Base-by-base conservation (phyloP, 352 stramenopile genomes). In the Phytopythium sindhum region DNA sequence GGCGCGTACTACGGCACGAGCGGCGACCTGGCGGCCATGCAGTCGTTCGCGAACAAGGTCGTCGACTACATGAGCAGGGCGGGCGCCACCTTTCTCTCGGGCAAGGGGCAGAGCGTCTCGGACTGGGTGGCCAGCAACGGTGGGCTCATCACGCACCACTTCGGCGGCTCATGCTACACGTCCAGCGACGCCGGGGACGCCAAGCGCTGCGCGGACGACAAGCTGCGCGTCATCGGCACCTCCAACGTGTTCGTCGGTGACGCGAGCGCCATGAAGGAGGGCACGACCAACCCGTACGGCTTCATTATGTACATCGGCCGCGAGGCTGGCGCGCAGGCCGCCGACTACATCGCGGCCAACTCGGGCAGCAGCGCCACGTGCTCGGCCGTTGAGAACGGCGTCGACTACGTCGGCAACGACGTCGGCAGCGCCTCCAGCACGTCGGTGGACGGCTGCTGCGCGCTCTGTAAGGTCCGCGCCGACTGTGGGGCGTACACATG, bases 231-330 rank as follows among this genome's bases (percentile, higher is more conserved):
- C 8, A 29, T 90, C 17, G 84, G 81, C 26, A 90, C 81, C 6
- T 77, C 52, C 61, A 91, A 93, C 69, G 69, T 91, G 26, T 91
- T 88, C 51, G 67, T 93, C 19, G 73, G 66, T 1, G 82, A 93
- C 50, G 81, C 68, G 7, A 86, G 69, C 26, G 68, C 78, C 14
- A 88, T 88, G 81, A 68, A 69, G 10, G 81, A 88, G 10, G 85
- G 81, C 11, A 90, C 82, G 0, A 73, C 82, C 28, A 91, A 88
- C 63, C 83, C 81, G 59, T 91, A 87, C 63, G 81, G 74, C 19
- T 91, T 90, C 54, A 70, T 91, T 59, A 92, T 88, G 81, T 89
- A 94, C 68, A 74, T 83, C 15, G 83, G 83, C 4, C 68, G 72
- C 7, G 77, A 91, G 47, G 78, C 73, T 26, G 82, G 64, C 6